Percentiles rank a stretch among this genome's conserved stretches.
Conservation (phyloP, 805 yeast genomes). For the Kuraishia molischiana region DNA sequence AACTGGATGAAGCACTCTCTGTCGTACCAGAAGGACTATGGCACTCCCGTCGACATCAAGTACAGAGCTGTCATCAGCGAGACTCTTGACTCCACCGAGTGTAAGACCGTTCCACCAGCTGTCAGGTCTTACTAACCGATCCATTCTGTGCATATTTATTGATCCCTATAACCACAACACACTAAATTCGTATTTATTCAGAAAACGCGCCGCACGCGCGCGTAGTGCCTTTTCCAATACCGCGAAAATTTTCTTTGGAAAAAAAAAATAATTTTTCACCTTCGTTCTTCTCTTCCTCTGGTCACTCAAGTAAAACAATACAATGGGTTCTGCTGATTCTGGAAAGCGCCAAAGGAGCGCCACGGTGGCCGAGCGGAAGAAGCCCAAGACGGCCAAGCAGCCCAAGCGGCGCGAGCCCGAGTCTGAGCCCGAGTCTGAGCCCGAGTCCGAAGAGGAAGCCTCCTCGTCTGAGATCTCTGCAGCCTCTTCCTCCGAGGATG, state of each 20-base stretch:
- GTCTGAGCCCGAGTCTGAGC: slow-evolving; percentile 10
- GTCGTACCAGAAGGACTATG: slow-evolving; percentile 75
- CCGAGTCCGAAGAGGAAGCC: slow-evolving; percentile 7
- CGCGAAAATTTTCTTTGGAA: too few species aligned
- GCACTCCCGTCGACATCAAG: slow-evolving; percentile 61
- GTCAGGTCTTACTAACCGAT: slow-evolving; percentile 74
- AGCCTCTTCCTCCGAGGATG: background rate
- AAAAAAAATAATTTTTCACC: too few species aligned
- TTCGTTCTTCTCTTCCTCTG: too few species aligned
- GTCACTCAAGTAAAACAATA: too few species aligned
- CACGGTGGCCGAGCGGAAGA: slow-evolving; percentile 8
- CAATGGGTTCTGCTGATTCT: background rate
- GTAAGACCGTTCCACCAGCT: slow-evolving; percentile 95
- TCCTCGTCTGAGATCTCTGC: slow-evolving; percentile 4
- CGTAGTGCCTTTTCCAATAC: too few species aligned
- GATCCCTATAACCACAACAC: too few species aligned
- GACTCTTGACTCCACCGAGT: slow-evolving; percentile 86
- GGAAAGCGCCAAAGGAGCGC: background rate
- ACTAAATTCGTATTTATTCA: too few species aligned
- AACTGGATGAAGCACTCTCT: slow-evolving; percentile 97
- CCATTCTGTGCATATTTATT: background rate
- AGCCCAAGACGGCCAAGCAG: slow-evolving; percentile 16
- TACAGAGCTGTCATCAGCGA: slow-evolving; percentile 80
- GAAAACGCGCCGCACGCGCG: too few species aligned
- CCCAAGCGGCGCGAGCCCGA: slow-evolving; percentile 18